Evolutionary conservation across 208 protist species (phyloP).

Genomic region (Wallacemonas sp.): DNA sequence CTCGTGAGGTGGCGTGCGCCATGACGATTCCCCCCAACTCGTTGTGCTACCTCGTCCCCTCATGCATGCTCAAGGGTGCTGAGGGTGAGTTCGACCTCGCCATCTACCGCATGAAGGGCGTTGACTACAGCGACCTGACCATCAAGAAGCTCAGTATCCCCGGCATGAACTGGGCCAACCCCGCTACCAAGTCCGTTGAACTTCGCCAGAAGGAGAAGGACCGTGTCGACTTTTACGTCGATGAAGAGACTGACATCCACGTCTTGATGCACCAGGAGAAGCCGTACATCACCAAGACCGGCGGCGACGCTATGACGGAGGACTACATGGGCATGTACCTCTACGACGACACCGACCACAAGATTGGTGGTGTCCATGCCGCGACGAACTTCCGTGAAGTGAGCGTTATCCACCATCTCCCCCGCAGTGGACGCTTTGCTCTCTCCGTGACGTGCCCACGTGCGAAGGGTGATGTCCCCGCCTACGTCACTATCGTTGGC

Average conservation of each 20-base stretch:
- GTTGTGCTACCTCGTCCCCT: slow-evolving; percentile 53
- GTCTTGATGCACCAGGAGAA: slow-evolving; percentile 57
- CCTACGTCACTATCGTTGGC: slow-evolving; percentile 36
- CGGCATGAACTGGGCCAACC: slow-evolving; percentile 38
- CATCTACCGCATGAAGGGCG: slow-evolving; percentile 31
- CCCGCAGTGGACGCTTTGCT: slow-evolving; percentile 42
- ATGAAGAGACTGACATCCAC: slow-evolving; percentile 47
- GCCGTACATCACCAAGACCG: slow-evolving; percentile 39
- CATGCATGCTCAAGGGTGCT: slow-evolving; percentile 34
- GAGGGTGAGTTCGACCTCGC: slow-evolving; percentile 42
- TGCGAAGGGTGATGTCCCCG: slow-evolving; percentile 39
- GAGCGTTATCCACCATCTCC: slow-evolving; percentile 45
- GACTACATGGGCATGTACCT: slow-evolving; percentile 64
- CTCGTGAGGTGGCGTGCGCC: slow-evolving; percentile 38
- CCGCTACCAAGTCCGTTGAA: slow-evolving; percentile 37
- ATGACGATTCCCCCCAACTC: slow-evolving; percentile 50
- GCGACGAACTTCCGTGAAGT: slow-evolving; percentile 68
- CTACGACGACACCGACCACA: slow-evolving; percentile 48
- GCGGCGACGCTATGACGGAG: slow-evolving; percentile 54
- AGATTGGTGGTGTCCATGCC: slow-evolving; percentile 38
- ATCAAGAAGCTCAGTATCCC: slow-evolving; percentile 40
- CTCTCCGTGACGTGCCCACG: slow-evolving; percentile 54
- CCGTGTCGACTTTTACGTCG: slow-evolving; percentile 60
- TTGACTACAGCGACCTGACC: slow-evolving; percentile 37
- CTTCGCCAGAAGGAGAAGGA: slow-evolving; percentile 44